A percentile compares a stretch with the other conserved stretches of the same genome.
phyloP scores from a whole-genome alignment of 2,329 filamentous ascomycete species.

The Aphanocladium album region DNA sequence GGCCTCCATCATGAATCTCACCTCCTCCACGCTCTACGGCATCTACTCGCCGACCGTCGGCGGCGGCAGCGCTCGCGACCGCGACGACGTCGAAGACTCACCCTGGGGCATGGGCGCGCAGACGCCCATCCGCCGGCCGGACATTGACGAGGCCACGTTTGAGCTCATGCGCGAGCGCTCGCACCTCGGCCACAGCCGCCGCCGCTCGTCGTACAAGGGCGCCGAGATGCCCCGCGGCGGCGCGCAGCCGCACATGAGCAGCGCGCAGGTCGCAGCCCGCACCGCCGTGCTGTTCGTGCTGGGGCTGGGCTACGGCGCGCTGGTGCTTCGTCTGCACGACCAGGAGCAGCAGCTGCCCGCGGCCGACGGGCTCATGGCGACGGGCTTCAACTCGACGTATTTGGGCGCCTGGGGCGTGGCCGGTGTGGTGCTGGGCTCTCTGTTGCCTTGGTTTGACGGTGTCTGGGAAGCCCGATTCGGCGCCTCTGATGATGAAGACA shows the following conservation, averaged over 20 bases:
- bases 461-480: conserved; percentile 59
- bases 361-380: conserved; percentile 40
- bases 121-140: conserved; percentile 51
- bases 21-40: conserved; percentile 80
- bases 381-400: conserved; percentile 57
- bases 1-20: conserved; percentile 88
- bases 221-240: conserved; percentile 24
- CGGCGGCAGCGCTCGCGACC: conserved; percentile 25
- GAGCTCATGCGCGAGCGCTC: conserved; percentile 39
- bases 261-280: conserved; percentile 52
- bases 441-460: conserved; percentile 79
- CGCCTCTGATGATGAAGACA: conserved; percentile 27
- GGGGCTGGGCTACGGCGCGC: conserved; percentile 74
- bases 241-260: conserved; percentile 16
- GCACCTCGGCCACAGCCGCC: conserved; percentile 26
- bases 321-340: conserved; percentile 76
- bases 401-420: conserved; percentile 75
- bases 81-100: conserved; percentile 57
- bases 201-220: conserved; percentile 31
- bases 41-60: conserved; percentile 74
- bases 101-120: conserved; percentile 77
- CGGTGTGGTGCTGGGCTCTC: conserved; percentile 69
- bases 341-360: conserved; percentile 60
- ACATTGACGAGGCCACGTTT: conserved; percentile 40
- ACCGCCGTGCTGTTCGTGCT: conserved; percentile 67